Base-by-base conservation (phyloP, 345 rosid species). In the Populus nigra region DNA sequence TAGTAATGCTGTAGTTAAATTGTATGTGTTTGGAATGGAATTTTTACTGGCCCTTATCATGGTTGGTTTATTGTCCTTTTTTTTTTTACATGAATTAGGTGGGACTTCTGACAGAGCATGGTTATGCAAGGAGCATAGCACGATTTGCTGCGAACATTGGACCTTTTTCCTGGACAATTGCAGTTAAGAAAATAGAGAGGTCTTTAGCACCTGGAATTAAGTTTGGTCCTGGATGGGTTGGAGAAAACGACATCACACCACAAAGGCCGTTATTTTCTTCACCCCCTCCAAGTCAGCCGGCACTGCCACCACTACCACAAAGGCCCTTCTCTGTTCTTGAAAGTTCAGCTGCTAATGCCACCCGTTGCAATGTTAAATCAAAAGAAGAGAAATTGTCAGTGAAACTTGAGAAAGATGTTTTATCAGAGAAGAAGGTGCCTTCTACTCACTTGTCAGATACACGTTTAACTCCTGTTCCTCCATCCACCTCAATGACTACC, bases 151-250 rank as follows among this genome's bases (percentile, higher is more conserved):
- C 96, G 1, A 86, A 84, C 82, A 90, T 96, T 17, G 98, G 99
- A 61, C 91, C 98, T 49, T 88, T 81, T 77, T 93, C 87, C 74
- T 94, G 98, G 98, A 85, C 82, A 79, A 67, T 88, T 73, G 97
- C 94, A 78, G 90, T 93, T 8, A 88, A 79, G 7, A 78, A 47
- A 61, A 90, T 90, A 72, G 88, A 87, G 68, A 86, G 71, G 81
- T 78, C 88, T 77, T 81, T 94, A 81, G 91, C 95, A 1, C 76
- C 81, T 17, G 97, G 88, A 49, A 75, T 79, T 18, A 81, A 84
- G 75, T 94, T 87, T 87, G 97, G 98, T 27, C 98, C 83, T 2
- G 97, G 97, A 65, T 93, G 98, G 97, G 91, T 94, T 49, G 94
- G 89, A 73, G 97, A 91, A 81, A 85, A 91, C 71, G 92, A 87